phyloP scores from a whole-genome alignment of 2,329 filamentous ascomycete species.

The Aspergillus sp. region DNA sequence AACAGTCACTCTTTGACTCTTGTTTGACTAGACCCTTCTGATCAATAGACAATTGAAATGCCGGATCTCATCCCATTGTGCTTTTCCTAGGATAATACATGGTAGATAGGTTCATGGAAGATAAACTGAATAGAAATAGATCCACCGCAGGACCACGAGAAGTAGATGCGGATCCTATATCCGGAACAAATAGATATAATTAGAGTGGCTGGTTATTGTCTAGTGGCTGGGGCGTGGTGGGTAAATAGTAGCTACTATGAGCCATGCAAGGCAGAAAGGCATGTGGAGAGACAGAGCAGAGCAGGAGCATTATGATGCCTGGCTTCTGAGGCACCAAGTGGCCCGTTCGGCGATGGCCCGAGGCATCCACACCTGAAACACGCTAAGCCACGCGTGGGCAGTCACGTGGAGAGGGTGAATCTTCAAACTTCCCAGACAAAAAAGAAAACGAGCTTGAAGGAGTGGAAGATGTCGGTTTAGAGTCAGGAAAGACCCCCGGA shows the following conservation, averaged over 20 bases:
- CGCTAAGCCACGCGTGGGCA: constrained; percentile 20
- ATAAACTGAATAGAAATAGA: too few species aligned
- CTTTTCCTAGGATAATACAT: background rate
- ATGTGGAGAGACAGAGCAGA: background rate
- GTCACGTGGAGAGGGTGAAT: constrained; percentile 27
- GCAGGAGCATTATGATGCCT: background rate
- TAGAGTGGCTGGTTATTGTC: background rate
- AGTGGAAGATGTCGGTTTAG: too few species aligned
- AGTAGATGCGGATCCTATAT: background rate
- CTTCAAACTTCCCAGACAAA: constrained; percentile 5
- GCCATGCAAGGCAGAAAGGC: background rate
- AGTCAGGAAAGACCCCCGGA: too few species aligned
- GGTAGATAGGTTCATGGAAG: too few species aligned
- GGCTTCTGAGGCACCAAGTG: constrained; percentile 10
- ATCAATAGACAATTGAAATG: background rate
- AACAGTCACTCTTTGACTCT: background rate
- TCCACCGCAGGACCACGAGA: too few species aligned
- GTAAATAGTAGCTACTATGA: background rate
- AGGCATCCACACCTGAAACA: constrained; percentile 31
- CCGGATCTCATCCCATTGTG: background rate
- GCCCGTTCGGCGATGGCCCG: constrained; percentile 21
- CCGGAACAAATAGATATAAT: background rate
- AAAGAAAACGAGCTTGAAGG: constrained; percentile 17
- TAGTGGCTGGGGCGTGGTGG: background rate
- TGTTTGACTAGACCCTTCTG: background rate